Evolutionary conservation across 176 grass and related monocot species (phyloP).

Genomic region (Thinopyrum elongatum): DNA sequence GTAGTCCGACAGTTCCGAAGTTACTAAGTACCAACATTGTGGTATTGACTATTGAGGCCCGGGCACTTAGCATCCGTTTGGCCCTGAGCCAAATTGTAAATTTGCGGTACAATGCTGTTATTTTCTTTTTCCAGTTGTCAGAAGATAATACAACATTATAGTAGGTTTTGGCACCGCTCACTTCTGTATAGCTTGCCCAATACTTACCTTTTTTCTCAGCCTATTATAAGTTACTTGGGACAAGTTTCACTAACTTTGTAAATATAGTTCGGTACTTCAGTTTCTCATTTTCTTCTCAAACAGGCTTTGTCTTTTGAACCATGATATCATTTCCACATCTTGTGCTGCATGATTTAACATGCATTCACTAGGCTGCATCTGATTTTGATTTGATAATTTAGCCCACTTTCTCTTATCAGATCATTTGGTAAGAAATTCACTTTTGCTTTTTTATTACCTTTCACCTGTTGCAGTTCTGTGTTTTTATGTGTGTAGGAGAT

Average conservation of each 20-base stretch:
- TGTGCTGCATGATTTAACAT: background rate
- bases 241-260: background rate
- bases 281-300: background rate
- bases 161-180: background rate
- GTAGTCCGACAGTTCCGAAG: background rate
- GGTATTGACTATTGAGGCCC: background rate
- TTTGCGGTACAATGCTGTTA: background rate
- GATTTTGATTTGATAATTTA: constrained; percentile 6
- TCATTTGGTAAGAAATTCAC: background rate
- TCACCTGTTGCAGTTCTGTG: background rate
- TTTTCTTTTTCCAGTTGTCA: background rate
- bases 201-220: background rate
- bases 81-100: background rate
- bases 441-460: background rate
- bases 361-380: background rate
- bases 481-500: constrained; percentile 69
- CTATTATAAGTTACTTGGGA: background rate
- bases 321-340: background rate
- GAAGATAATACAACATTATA: background rate
- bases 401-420: background rate
- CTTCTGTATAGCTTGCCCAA: background rate
- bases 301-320: background rate
- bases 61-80: background rate
- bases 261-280: background rate
- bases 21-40: background rate